Conservation (phyloP, 1,284 basidiomycete genomes). For the Naganishia liquefaciens region DNA sequence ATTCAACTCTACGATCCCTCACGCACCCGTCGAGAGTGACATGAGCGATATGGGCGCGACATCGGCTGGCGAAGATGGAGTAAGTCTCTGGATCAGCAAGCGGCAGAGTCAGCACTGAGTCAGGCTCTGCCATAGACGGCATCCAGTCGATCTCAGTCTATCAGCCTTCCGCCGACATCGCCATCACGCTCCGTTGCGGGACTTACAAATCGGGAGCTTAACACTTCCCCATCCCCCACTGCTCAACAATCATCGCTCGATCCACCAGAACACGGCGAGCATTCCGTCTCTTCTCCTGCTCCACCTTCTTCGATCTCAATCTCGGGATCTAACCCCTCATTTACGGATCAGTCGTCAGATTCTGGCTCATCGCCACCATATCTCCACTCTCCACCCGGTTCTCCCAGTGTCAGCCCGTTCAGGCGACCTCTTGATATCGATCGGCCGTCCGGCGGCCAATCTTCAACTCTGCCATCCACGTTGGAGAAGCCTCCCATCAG, state of each 20-base stretch:
- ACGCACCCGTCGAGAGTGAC: slow-evolving; percentile 13
- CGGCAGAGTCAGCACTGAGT: background rate
- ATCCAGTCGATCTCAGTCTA: slow-evolving; percentile 46
- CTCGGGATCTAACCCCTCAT: slow-evolving; percentile 7
- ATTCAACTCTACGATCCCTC: slow-evolving; percentile 3
- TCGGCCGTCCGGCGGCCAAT: background rate
- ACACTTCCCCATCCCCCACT: background rate
- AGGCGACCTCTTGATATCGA: slow-evolving; percentile 4
- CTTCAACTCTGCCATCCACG: background rate
- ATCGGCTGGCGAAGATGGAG: slow-evolving; percentile 43
- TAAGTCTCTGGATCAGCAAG: background rate
- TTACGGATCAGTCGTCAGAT: slow-evolving; percentile 19
- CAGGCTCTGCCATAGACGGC: slow-evolving; percentile 39
- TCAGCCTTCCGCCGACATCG: slow-evolving; percentile 48
- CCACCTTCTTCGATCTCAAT: slow-evolving; percentile 16
- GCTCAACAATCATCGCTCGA: slow-evolving; percentile 39
- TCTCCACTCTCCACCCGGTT: slow-evolving; percentile 27
- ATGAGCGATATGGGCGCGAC: slow-evolving; percentile 33
- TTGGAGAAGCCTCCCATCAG: background rate
- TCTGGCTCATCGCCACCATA: slow-evolving; percentile 26
- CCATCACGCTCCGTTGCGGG: slow-evolving; percentile 30
- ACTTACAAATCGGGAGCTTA: slow-evolving; percentile 36
- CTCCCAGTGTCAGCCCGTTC: slow-evolving; percentile 23
- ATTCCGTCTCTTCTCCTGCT: slow-evolving; percentile 36
- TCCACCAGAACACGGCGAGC: slow-evolving; percentile 31